Evolutionary conservation across 1,139 yeast species (phyloP), one percentile per base, ranked within the genome.

Genomic region (Arxiozyma slooffiae): DNA sequence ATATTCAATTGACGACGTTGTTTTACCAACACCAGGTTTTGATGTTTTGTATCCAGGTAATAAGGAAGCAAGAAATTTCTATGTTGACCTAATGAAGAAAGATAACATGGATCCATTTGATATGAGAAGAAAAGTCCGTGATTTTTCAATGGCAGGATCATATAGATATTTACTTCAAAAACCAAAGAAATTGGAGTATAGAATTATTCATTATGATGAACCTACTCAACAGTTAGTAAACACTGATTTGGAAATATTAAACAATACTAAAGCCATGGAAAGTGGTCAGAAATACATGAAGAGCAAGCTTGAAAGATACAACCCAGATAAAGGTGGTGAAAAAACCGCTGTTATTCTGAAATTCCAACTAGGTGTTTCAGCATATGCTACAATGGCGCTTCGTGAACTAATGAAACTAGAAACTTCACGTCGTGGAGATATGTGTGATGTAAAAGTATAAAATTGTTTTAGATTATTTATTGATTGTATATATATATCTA

Each of bases 381-480:
- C 95, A 6, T 94, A 94, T 67, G 99, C 99, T 2, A 94, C 99
- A 0, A 94, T 94, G 98, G 96, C 97, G 0, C 71, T 94, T 50
- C 77, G 98, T 61, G 98, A 92, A 65, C 79, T 85, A 50, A 85
- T 87, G 95, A 85, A 84, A 66, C 73, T 81, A 24, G 95, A 87
- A 55, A 85, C 95, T 2, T 77, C 88, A 41, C 79, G 89, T 52
- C 73, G 81, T 56, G 80, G 83, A 47, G 81, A 77, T 46, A 65
- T 71, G 68, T 70, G 73, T 54, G 70, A 68, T 53, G 73, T 69
- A 7, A 64, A 54, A 49, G 44, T 39, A 34, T 41, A 30, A 40
- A 14, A 41, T n/a, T 62, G 60, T 30, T 30, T 30, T 30, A 30
- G 36, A 30, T 2, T 14, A 20, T 34, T 34, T 41, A 16, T 24